Conservation (phyloP, 2,329 filamentous ascomycete species). For the Microdochium nivale region DNA sequence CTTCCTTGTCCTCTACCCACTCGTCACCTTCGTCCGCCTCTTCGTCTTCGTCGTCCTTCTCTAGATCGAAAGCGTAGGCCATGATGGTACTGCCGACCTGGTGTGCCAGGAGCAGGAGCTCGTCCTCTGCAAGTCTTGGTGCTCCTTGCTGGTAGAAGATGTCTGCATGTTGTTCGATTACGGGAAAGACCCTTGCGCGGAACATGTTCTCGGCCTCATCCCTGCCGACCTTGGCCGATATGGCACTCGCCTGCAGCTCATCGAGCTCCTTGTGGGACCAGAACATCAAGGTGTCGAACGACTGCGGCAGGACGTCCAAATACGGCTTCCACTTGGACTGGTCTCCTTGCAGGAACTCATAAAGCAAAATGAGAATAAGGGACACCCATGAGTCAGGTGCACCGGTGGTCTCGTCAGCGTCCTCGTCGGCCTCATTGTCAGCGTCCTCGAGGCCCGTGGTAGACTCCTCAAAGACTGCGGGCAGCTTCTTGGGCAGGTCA, state of each 20-base stretch:
- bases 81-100: slow-evolving; percentile 83
- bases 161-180: slow-evolving; percentile 33
- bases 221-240: slow-evolving; percentile 70
- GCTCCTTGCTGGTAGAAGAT: slow-evolving; percentile 34
- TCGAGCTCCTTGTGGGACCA: slow-evolving; percentile 65
- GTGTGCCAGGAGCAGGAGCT: slow-evolving; percentile 52
- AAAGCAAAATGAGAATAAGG: slow-evolving; percentile 71
- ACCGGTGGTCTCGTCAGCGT: slow-evolving; percentile 16
- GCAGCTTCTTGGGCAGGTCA: slow-evolving; percentile 48
- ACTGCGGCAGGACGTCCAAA: slow-evolving; percentile 60
- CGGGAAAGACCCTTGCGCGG: slow-evolving; percentile 39
- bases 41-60: slow-evolving; percentile 35
- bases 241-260: slow-evolving; percentile 67
- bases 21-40: slow-evolving; percentile 53
- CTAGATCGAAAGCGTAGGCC: slow-evolving; percentile 85
- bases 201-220: slow-evolving; percentile 64
- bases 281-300: slow-evolving; percentile 85
- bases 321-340: slow-evolving; percentile 69
- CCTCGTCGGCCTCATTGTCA: slow-evolving; percentile 27
- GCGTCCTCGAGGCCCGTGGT: slow-evolving; percentile 22
- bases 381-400: slow-evolving; percentile 45
- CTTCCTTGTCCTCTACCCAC: slow-evolving; percentile 56
- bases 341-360: slow-evolving; percentile 54
- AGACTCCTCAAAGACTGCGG: slow-evolving; percentile 38
- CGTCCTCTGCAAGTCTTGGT: slow-evolving; percentile 27